A percentile compares a stretch with the other conserved stretches of the same genome.
These are phyloP conservation scores for Pleurotus citrinopileatus DNA, from an alignment of 768 basidiomycete genomes.

Conservation along the genomic window DNA sequence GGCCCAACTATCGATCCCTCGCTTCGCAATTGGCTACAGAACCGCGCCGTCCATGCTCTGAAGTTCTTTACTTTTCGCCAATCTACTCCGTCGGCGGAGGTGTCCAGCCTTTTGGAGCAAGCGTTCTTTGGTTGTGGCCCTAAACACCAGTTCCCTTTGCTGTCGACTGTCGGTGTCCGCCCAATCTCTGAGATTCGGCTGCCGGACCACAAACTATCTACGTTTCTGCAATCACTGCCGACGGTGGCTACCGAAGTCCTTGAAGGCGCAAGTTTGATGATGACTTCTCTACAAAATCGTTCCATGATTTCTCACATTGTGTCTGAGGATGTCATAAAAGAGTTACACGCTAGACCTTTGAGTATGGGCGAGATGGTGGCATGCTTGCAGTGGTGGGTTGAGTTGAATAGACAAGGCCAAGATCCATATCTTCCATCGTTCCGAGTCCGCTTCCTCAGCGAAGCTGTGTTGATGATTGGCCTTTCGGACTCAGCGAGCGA, in stretches of 20 bases:
- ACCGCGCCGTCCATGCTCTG: slow-evolving; percentile 72
- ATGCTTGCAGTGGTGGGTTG: slow-evolving; percentile 87
- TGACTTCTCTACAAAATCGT: slow-evolving; percentile 57
- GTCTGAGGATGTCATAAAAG: slow-evolving; percentile 79
- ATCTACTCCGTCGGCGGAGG: slow-evolving; percentile 84
- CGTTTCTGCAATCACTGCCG: slow-evolving; percentile 78
- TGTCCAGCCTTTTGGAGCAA: slow-evolving; percentile 66
- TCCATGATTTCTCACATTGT: slow-evolving; percentile 71
- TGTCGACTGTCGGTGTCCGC: slow-evolving; percentile 73
- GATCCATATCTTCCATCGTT: slow-evolving; percentile 38
- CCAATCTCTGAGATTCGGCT: slow-evolving; percentile 66
- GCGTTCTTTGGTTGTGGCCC: slow-evolving; percentile 74
- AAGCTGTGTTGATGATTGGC: slow-evolving; percentile 56
- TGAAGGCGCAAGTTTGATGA: slow-evolving; percentile 53
- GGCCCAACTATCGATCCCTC: slow-evolving; percentile 34
- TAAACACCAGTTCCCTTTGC: slow-evolving; percentile 55
- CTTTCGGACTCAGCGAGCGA: slow-evolving; percentile 35
- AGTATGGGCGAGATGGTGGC: slow-evolving; percentile 70
- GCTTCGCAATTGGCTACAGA: slow-evolving; percentile 47
- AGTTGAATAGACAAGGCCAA: slow-evolving; percentile 32
- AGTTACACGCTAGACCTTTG: slow-evolving; percentile 71
- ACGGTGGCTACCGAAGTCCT: slow-evolving; percentile 64
- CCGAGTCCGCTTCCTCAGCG: slow-evolving; percentile 64
- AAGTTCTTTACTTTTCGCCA: slow-evolving; percentile 87
- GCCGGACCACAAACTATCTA: slow-evolving; percentile 65